Base-by-base conservation (phyloP, 2,329 filamentous ascomycete genomes). In the Botrytis hyacinthi region DNA sequence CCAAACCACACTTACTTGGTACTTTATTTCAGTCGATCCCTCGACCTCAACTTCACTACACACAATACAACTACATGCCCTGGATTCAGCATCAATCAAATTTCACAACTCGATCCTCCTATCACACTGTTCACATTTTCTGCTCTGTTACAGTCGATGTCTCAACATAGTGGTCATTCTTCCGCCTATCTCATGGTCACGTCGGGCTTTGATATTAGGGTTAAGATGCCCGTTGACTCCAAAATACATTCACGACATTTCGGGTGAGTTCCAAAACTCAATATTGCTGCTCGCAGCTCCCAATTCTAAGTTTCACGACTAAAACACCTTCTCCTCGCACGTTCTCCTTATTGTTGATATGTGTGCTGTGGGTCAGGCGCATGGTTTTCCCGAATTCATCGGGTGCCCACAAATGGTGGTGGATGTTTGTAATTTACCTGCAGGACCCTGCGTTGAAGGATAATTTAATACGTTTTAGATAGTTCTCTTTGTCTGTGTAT, bases 181-280 rank as follows among this genome's bases (percentile, higher is more conserved):
- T 48, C 6, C 5, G 5, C 10, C 22, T 22, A 26, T 12, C 22
- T 18, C 16, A 44, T 32, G 4, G 37, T 16, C 29, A 44, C 20
- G 42, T 20, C 29, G 4, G 40, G 16, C 16, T 44, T 6, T 9
- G 7, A 5, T 29, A 40, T n/a, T 1, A 32, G 3, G n/a, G 3
- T 2, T 54, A 8, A 54, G 51, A 29, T 29, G 14, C n/a, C 0
- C 6, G 2, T 54, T 14, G 7, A 16, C 51, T 54, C n/a, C 12
- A 4, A 18, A 16, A 29, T 29, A 29, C 6, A 54, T 29, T 18
- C 3, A 29, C 12, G 9, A 54, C 3, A 29, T 16, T 29, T 14
- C 1, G 3, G 16, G 4, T 37, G 9, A 2, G 6, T 22, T 14
- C 5, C n/a, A 20, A 1, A 26, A 54, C 1, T 57, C 4, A 0